Base-by-base conservation (phyloP, 768 basidiomycete genomes). In the Agaricus sinodeliciosus region DNA sequence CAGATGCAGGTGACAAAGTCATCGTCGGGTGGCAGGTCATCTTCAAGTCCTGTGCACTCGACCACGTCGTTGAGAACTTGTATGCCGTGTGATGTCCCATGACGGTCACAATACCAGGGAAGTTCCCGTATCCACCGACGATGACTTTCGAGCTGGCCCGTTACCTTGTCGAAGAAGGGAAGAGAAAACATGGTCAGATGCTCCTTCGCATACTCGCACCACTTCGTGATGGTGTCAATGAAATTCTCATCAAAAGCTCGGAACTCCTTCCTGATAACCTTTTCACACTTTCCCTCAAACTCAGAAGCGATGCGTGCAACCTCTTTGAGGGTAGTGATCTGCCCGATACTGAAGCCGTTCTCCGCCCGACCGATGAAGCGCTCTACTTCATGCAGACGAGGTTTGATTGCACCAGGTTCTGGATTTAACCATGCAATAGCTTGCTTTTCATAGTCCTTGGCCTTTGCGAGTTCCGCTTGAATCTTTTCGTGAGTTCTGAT, bases 1-100 rank as follows among this genome's bases (percentile, higher is more conserved):
- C 90, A 93, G 54, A 92, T 92, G 63, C 90, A 92, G 0, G 90
- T 91, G 62, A 87, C 81, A 67, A 81, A 91, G 68, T 90, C 87
- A 63, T 91, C 87, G 4, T 70, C 74, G 0, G 89, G 88, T 2
- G 90, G 88, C 3, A 79, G 68, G 59, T 93, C 90, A 45, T 92
- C 90, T 48, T 89, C 86, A 3, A 84, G 80, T 26, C 80, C 77
- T 9, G 90, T 90, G 54, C 77, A 79, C 42, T 82, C 84, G 19
- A 90, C 60, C 26, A 93, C 87, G 60, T 93, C 90, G 18, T 86
- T 79, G 18, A 87, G 72, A 51, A 92, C 76, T 8, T 68, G 67
- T 61, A 82, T 75, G 13, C 81, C 80, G 59, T 91, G 87, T 2
- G 80, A 71, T 49, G 76, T 73, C 54, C 75, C 69, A 62, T 90